phyloP scores from a whole-genome alignment of 176 grass and related monocot genomes.

The Echinochloa phyllopogon region DNA sequence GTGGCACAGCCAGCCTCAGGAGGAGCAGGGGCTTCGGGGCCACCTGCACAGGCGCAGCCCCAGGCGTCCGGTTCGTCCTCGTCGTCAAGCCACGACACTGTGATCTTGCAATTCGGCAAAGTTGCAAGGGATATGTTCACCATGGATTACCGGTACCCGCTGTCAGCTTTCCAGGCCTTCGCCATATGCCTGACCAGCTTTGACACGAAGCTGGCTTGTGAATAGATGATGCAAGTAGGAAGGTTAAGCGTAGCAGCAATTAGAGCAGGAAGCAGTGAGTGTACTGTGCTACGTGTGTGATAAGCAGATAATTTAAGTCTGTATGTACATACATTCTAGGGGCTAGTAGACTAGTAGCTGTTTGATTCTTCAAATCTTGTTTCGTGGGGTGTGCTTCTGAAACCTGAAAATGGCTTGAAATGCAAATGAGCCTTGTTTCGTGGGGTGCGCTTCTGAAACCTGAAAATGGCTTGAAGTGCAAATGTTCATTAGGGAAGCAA shows the following conservation, averaged over 20 bases:
- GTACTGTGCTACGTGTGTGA: not conserved
- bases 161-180: slow-evolving; percentile 91
- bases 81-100: slow-evolving; percentile 55
- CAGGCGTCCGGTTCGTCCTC: slow-evolving; percentile 31
- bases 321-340: not conserved
- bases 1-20: slow-evolving; percentile 2
- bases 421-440: not conserved
- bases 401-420: not conserved
- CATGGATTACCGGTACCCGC: slow-evolving; percentile 86
- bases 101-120: slow-evolving; percentile 86
- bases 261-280: not conserved
- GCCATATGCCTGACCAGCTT: slow-evolving; percentile 90
- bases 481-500: not conserved
- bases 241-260: not conserved
- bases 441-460: slow-evolving; percentile 25
- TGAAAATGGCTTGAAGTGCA: not conserved
- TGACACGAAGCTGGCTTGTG: slow-evolving; percentile 89
- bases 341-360: not conserved
- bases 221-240: slow-evolving; percentile 14
- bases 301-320: not conserved
- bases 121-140: slow-evolving; percentile 82
- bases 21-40: slow-evolving; percentile 15
- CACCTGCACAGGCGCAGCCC: slow-evolving; percentile 13
- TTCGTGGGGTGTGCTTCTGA: not conserved
- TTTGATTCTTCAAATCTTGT: slow-evolving; percentile 8